Evolutionary conservation across 805 yeast species (phyloP).

Genomic region (Candida khao-thaluensis): DNA sequence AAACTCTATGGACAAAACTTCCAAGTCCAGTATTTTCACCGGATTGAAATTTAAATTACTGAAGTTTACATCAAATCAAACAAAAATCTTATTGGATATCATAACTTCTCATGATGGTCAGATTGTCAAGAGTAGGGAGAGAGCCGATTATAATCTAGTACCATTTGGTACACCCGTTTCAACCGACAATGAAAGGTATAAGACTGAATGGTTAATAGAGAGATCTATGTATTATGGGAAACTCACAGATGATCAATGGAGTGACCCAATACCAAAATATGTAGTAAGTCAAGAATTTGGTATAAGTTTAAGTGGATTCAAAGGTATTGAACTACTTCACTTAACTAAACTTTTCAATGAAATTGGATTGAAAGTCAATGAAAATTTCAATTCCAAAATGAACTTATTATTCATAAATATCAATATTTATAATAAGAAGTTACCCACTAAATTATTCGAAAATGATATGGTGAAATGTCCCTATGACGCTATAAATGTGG

Average conservation of each 20-base stretch:
- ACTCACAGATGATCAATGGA: constrained; percentile 60
- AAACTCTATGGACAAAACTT: background rate
- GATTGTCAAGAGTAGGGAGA: constrained; percentile 10
- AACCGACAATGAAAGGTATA: constrained; percentile 22
- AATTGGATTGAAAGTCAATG: constrained; percentile 52
- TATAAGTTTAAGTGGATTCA: constrained; percentile 68
- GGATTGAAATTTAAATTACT: constrained; percentile 22
- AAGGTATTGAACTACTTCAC: constrained; percentile 75
- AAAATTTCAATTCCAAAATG: constrained; percentile 47
- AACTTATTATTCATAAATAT: constrained; percentile 59
- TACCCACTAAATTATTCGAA: constrained; percentile 40
- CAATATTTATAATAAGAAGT: constrained; percentile 41
- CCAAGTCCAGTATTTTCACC: constrained; percentile 8
- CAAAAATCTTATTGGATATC: constrained; percentile 37
- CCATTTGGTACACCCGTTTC: constrained; percentile 16
- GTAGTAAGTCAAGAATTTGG: constrained; percentile 18
- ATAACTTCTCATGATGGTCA: constrained; percentile 48
- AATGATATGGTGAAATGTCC: constrained; percentile 38
- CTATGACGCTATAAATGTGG: constrained; percentile 29
- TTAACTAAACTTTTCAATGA: constrained; percentile 57
- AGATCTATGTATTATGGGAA: constrained; percentile 60
- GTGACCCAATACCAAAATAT: constrained; percentile 37
- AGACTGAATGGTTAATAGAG: constrained; percentile 83
- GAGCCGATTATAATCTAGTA: constrained; percentile 9
- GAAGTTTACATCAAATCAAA: constrained; percentile 42